phyloP scores from a whole-genome alignment of 345 rosid species.

The Syzygium grande region DNA sequence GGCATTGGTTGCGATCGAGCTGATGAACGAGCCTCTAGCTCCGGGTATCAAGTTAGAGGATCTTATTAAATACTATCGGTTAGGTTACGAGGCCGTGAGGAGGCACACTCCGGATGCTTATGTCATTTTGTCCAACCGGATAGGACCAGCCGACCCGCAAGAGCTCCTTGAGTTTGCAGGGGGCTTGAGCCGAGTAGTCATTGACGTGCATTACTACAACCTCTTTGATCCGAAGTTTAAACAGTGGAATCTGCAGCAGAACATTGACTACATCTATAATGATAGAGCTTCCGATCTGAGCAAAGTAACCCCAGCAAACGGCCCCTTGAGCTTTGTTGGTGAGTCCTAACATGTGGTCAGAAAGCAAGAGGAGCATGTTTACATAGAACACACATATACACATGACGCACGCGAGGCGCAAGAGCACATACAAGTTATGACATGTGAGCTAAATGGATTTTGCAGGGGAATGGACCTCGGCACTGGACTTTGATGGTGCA shows the following conservation, averaged over 20 bases:
- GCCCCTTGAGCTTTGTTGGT: neutral
- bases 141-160: constrained; percentile 3
- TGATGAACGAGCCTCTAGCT: constrained; percentile 35
- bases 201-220: constrained; percentile 34
- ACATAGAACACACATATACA: neutral
- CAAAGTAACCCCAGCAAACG: neutral
- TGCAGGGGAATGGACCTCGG: neutral
- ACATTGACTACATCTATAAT: neutral
- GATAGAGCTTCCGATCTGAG: neutral
- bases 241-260: neutral
- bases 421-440: neutral
- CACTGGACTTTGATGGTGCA: neutral
- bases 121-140: constrained; percentile 23
- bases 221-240: neutral
- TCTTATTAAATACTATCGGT: constrained; percentile 17
- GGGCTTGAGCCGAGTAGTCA: constrained; percentile 11
- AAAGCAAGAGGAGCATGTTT: neutral
- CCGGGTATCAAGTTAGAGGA: constrained; percentile 7
- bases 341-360: neutral
- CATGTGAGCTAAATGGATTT: neutral
- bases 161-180: constrained; percentile 20
- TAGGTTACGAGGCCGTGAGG: constrained; percentile 27
- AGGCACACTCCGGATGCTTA: constrained; percentile 17
- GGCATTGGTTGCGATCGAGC: constrained; percentile 18
- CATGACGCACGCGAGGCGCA: neutral